Conservation (phyloP, 192 early-diverging fungal genomes). For the Cladochytrium replicatum region DNA sequence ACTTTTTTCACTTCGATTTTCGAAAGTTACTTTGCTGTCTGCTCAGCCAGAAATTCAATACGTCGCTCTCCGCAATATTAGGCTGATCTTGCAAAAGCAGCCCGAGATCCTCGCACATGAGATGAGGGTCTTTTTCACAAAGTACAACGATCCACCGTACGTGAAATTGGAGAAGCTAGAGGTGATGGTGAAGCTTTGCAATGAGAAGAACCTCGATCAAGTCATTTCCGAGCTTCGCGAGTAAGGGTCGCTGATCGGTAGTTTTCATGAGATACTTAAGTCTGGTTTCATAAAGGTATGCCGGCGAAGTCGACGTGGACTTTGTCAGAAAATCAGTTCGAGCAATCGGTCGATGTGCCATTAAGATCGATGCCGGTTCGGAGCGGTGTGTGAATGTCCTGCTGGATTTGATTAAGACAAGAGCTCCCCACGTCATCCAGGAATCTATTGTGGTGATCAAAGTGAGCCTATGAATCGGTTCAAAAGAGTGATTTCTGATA, state of each 20-base stretch:
- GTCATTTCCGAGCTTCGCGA: constrained; percentile 90
- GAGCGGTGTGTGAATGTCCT: constrained; percentile 81
- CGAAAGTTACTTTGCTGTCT: constrained; percentile 70
- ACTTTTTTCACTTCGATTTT: neutral
- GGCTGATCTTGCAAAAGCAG: constrained; percentile 83
- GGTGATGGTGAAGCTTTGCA: constrained; percentile 82
- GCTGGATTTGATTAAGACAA: constrained; percentile 79
- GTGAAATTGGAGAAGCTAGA: constrained; percentile 95
- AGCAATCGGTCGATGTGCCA: constrained; percentile 87
- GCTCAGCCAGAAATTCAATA: constrained; percentile 91
- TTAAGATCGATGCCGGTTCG: constrained; percentile 79
- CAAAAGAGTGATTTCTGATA: neutral
- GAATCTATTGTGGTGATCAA: constrained; percentile 84
- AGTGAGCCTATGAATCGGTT: constrained; percentile 23
- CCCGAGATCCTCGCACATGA: constrained; percentile 82
- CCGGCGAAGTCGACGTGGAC: constrained; percentile 93
- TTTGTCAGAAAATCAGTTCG: constrained; percentile 82
- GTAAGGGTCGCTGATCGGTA: constrained; percentile 38
- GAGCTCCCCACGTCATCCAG: constrained; percentile 83
- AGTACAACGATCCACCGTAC: constrained; percentile 97
- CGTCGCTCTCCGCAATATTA: constrained; percentile 93
- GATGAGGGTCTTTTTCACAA: constrained; percentile 94
- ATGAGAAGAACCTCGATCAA: constrained; percentile 80
- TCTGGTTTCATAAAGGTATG: constrained; percentile 63
- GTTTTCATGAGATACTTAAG: too few species aligned